Conservation (phyloP, 163 green algal genomes). For the Picocystis sp. region DNA sequence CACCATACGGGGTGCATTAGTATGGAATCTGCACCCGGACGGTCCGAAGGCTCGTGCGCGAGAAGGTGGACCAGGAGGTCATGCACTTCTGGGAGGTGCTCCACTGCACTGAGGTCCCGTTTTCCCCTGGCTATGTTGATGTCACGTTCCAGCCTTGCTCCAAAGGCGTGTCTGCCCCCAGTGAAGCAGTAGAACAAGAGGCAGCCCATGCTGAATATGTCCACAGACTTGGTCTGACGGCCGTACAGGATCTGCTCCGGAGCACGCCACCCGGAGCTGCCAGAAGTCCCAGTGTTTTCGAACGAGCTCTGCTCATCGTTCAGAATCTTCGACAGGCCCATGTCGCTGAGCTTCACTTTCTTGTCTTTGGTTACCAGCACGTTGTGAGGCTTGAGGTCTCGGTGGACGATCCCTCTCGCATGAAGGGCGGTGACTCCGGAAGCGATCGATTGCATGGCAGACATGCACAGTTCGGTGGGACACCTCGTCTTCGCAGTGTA, state of each 20-base stretch:
- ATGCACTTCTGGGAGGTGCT: slow-evolving; percentile 39
- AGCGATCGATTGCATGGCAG: not conserved
- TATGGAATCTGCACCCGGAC: slow-evolving; percentile 19
- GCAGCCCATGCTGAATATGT: slow-evolving; percentile 85
- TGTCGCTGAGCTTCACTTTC: slow-evolving; percentile 83
- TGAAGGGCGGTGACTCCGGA: slow-evolving; percentile 46
- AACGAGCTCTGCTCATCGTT: slow-evolving; percentile 66
- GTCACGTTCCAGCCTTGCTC: slow-evolving; percentile 66
- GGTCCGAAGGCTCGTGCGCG: not conserved
- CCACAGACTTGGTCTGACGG: slow-evolving; percentile 65
- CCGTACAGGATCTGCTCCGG: slow-evolving; percentile 64
- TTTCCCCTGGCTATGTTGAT: slow-evolving; percentile 53
- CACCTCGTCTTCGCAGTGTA: not conserved
- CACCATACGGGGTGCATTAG: slow-evolving; percentile 84
- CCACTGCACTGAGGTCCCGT: slow-evolving; percentile 33
- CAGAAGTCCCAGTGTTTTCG: slow-evolving; percentile 48
- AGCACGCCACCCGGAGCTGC: slow-evolving; percentile 83
- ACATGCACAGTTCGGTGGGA: not conserved
- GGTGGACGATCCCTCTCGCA: slow-evolving; percentile 56
- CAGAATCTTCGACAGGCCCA: slow-evolving; percentile 83
- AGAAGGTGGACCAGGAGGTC: slow-evolving; percentile 45
- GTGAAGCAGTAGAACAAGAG: slow-evolving; percentile 75
- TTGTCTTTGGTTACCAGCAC: slow-evolving; percentile 48
- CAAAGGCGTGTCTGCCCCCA: slow-evolving; percentile 75
- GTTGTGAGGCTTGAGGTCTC: slow-evolving; percentile 75